Evolutionary conservation across 2,329 filamentous ascomycete species (phyloP).

Genomic region (Penicillium sp.): DNA sequence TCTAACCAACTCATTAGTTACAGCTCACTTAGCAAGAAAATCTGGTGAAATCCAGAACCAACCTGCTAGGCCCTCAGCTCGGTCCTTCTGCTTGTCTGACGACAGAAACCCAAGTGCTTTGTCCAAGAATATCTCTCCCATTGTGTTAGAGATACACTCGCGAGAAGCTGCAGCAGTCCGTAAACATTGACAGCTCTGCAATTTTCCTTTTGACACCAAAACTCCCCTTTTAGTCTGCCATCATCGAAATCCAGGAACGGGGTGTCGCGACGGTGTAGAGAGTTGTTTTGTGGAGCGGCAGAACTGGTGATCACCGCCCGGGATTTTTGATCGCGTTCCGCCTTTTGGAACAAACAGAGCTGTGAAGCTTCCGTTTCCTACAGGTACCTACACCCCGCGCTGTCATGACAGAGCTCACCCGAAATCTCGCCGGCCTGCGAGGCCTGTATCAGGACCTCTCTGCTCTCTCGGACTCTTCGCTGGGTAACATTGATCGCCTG

Average conservation of each 20-base stretch:
- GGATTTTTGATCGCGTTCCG: constrained; percentile 39
- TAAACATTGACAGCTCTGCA: neutral
- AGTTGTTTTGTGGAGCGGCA: constrained; percentile 12
- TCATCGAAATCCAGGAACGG: neutral
- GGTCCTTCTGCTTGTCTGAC: constrained; percentile 47
- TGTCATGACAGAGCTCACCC: constrained; percentile 57
- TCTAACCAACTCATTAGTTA: constrained; percentile 37
- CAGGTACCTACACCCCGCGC: constrained; percentile 27
- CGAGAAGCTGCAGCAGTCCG: neutral
- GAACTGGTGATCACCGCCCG: constrained; percentile 24
- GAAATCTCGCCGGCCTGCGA: constrained; percentile 73
- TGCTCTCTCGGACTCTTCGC: constrained; percentile 68
- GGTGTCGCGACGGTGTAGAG: constrained; percentile 2
- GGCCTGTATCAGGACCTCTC: constrained; percentile 83
- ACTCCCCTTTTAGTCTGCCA: neutral
- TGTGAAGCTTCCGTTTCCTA: constrained; percentile 16
- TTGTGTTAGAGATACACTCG: constrained; percentile 18
- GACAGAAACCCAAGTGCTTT: constrained; percentile 44
- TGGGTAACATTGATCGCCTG: constrained; percentile 69
- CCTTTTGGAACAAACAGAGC: constrained; percentile 33
- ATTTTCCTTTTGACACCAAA: neutral
- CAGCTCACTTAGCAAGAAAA: neutral
- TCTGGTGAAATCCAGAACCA: constrained; percentile 5
- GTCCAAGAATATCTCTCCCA: constrained; percentile 45
- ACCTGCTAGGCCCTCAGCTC: constrained; percentile 53